Conservation (phyloP, 257 asterid species). For the Ajuga chamaepitys region DNA sequence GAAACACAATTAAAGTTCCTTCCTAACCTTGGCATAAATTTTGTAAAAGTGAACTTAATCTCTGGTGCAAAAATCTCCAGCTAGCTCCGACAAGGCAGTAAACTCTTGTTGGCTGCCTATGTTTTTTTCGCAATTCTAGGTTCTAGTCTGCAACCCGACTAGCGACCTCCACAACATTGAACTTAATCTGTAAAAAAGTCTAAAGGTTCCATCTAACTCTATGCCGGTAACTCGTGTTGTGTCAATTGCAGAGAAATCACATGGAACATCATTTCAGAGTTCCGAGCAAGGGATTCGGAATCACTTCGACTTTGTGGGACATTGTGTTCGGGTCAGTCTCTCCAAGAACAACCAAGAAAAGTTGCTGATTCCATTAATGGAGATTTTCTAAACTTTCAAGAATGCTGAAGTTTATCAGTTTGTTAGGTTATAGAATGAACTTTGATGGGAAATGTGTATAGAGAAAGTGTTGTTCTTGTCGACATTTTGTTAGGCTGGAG, state of each 20-base stretch:
- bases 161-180: too few species aligned
- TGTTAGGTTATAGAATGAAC: not conserved
- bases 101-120: too few species aligned
- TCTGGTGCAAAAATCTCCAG: too few species aligned
- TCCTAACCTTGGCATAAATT: too few species aligned
- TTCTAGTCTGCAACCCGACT: too few species aligned
- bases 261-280: conserved; percentile 73
- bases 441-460: not conserved
- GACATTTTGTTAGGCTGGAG: conserved; percentile 7
- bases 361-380: conserved; percentile 18
- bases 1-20: too few species aligned
- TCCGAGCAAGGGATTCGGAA: conserved; percentile 76
- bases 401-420: conserved; percentile 3
- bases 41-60: too few species aligned
- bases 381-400: not conserved
- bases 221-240: not conserved
- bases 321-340: conserved; percentile 70
- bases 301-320: conserved; percentile 79
- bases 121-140: too few species aligned
- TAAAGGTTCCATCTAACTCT: too few species aligned
- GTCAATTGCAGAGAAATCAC: conserved; percentile 48
- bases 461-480: not conserved
- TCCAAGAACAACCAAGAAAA: conserved; percentile 34
- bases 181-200: too few species aligned
- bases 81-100: too few species aligned